phyloP scores from a whole-genome alignment of 176 grass and related monocot genomes.

The Oryza glaberrima region DNA sequence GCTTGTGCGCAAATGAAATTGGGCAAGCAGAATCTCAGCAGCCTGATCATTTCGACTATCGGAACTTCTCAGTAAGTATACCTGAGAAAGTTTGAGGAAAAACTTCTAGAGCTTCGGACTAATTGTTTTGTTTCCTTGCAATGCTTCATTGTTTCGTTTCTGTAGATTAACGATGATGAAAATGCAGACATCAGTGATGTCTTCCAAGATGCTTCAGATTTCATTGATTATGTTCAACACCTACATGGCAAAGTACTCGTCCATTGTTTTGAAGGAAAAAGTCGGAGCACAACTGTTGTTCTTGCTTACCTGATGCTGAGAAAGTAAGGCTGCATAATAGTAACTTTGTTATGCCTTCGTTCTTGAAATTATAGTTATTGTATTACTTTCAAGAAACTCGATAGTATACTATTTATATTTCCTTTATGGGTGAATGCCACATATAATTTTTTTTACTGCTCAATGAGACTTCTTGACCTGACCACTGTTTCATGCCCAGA shows the following conservation, averaged over 20 bases:
- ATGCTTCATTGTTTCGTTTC: constrained; percentile 23
- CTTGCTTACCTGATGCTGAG: constrained; percentile 89
- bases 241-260: constrained; percentile 79
- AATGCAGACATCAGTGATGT: constrained; percentile 80
- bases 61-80: constrained; percentile 81
- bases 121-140: constrained; percentile 1
- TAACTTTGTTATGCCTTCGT: too few relatives aligned
- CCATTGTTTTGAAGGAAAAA: constrained; percentile 99
- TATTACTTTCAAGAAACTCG: background rate
- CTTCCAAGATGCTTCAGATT: constrained; percentile 91
- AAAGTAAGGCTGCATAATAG: constrained; percentile 55
- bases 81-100: background rate
- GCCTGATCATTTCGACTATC: constrained; percentile 75
- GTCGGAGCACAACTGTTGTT: constrained; percentile 81
- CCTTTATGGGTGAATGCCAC: background rate
- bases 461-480: background rate
- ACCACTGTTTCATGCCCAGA: constrained; percentile 28
- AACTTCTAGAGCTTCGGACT: background rate
- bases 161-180: constrained; percentile 83
- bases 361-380: too few relatives aligned
- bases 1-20: constrained; percentile 94
- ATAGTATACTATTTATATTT: background rate
- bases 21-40: constrained; percentile 86
- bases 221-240: constrained; percentile 74
- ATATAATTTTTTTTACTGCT: too few relatives aligned